Base-by-base conservation (phyloP, 2,329 filamentous ascomycete species). In the Teratosphaeria viscida region DNA sequence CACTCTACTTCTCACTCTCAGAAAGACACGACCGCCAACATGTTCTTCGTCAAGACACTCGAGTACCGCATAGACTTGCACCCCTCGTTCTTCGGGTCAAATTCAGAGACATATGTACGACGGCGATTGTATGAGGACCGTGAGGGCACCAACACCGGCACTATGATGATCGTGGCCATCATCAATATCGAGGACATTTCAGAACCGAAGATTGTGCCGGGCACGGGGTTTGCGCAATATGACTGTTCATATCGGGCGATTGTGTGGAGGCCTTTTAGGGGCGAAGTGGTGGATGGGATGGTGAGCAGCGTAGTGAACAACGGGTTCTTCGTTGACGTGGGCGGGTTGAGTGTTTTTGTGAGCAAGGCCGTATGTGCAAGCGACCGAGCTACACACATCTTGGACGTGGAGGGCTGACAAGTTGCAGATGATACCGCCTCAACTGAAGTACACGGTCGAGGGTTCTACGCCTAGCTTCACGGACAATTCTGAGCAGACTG, bases 31-130 rank as follows among this genome's bases (percentile, higher is more conserved):
- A 37, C 49, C 54, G 57, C 29, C 58, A 65, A 55, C 52, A 99
- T 99, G 94, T 99, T 97, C 77, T 99, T 99, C 80, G 89, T 99
- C 65, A 90, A 96, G 77, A 92, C 96, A 73, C 87, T 97, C 76
- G 91, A 96, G 78, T 91, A 92, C 73, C 88, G 90, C 72, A 92
- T 97, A 70, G 92, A 90, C 67, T 84, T 99, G 71, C 94, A 99
- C 73, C 94, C 94, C 32, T 97, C 92, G 12, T 99, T 95, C 78
- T 97, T 99, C 73, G 92, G 92, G 60, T 87, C 90, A 64, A 90
- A 94, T 72, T 95, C 96, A 80, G 87, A 92, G 69, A 88, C 95
- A 67, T 86, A 95, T 68, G 89, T 99, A 49, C 92, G 89, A 57
- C 87, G 88, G 67, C 91, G 92, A 75, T 85, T 99, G 32, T 83